Evolutionary conservation across 116 monocot species (phyloP).

Genomic region (Cymodocea nodosa): DNA sequence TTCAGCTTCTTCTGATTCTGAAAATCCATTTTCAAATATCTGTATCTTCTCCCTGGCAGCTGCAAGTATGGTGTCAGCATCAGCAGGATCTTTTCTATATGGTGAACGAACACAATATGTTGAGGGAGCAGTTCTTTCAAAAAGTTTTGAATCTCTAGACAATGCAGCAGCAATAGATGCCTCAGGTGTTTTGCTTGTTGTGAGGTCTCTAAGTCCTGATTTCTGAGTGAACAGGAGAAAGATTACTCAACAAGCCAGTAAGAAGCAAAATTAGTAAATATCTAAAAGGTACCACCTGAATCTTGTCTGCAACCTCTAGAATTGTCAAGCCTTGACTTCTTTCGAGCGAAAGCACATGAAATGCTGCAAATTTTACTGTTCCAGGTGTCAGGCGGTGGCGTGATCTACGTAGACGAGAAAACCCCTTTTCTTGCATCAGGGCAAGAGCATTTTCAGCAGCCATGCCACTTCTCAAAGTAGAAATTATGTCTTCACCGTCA

Average conservation of each 20-base stretch:
- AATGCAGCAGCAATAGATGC: constrained; percentile 98
- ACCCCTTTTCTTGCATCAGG: constrained; percentile 69
- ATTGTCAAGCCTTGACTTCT: constrained; percentile 72
- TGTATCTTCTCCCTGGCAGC: constrained; percentile 74
- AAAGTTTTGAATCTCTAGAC: constrained; percentile 83
- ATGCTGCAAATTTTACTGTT: constrained; percentile 95
- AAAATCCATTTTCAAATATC: constrained; percentile 61
- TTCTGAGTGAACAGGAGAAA: constrained; percentile 27
- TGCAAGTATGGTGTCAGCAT: constrained; percentile 64
- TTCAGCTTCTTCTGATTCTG: constrained; percentile 81
- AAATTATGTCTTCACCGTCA: constrained; percentile 69
- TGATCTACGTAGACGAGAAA: constrained; percentile 45
- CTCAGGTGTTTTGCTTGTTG: constrained; percentile 97
- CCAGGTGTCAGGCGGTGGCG: constrained; percentile 84
- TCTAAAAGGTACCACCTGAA: constrained; percentile 42
- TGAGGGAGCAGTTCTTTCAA: constrained; percentile 96
- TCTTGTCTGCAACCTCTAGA: constrained; percentile 81
- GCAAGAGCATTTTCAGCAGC: constrained; percentile 93
- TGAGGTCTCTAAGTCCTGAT: constrained; percentile 95
- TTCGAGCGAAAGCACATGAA: constrained; percentile 90
- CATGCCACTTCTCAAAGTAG: constrained; percentile 68
- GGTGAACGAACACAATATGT: constrained; percentile 73
- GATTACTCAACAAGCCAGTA: constrained; percentile 1
- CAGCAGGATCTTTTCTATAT: constrained; percentile 77
- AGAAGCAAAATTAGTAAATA: neutral